These are phyloP conservation scores for Linnemannia exigua DNA, from an alignment of 192 early-diverging fungal species.

Conservation along the genomic window DNA sequence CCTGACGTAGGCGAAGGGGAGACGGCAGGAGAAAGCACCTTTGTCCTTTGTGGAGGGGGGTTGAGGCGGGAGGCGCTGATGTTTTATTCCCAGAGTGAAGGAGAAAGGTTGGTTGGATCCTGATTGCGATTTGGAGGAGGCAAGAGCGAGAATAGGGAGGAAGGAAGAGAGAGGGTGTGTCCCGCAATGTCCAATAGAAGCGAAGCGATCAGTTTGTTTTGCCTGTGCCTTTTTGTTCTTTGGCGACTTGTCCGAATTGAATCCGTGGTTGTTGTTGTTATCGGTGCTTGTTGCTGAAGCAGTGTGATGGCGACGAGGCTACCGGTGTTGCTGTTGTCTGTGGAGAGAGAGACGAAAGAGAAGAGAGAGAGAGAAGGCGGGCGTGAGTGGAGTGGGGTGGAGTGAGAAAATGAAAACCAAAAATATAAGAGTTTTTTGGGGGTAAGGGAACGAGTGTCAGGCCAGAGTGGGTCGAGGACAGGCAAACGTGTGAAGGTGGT, in stretches of 20 bases:
- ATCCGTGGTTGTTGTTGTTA: not conserved
- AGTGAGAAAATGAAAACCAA: not conserved
- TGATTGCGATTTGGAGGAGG: not conserved
- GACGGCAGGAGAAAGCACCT: conserved; percentile 9
- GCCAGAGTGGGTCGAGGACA: not conserved
- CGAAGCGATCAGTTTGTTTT: not conserved
- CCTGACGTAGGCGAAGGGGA: not conserved
- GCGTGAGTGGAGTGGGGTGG: too few species aligned
- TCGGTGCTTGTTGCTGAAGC: not conserved
- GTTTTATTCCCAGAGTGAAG: not conserved
- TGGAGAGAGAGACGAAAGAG: not conserved
- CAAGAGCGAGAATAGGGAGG: not conserved
- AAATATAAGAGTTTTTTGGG: not conserved
- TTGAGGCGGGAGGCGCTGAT: not conserved
- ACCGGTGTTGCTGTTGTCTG: not conserved
- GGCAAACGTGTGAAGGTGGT: too few species aligned
- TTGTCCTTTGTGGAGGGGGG: not conserved
- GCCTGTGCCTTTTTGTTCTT: not conserved
- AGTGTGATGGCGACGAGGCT: too few species aligned
- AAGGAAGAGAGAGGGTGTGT: not conserved
- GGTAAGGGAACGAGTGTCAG: not conserved
- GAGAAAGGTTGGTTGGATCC: not conserved
- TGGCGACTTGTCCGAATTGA: not conserved
- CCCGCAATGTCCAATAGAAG: not conserved
- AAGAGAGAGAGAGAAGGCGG: not conserved